Evolutionary conservation across 306 rosid genomes (phyloP).

Genomic region (Macrotyloma uniflorum): DNA sequence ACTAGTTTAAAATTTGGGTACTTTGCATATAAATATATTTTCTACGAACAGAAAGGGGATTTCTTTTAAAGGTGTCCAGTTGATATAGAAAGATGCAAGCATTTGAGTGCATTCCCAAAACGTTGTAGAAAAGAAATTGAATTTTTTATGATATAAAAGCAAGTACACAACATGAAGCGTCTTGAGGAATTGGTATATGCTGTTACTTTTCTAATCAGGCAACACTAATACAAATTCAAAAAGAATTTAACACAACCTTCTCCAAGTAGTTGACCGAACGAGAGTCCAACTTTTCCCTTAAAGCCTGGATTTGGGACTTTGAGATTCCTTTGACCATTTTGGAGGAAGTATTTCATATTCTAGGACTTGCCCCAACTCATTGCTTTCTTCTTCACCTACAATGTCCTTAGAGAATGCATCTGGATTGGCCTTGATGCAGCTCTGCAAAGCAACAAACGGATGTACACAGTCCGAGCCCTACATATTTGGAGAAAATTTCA

Average conservation of each 20-base stretch:
- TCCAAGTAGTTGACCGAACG: neutral
- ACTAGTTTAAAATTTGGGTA: neutral
- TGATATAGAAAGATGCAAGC: neutral
- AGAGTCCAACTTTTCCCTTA: constrained; percentile 34
- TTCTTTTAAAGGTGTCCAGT: too few relatives aligned
- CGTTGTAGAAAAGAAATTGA: neutral
- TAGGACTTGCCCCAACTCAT: constrained; percentile 46
- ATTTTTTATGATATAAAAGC: neutral
- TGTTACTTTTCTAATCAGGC: neutral
- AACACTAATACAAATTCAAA: constrained; percentile 18
- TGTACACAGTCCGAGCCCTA: constrained; percentile 93
- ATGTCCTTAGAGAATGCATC: constrained; percentile 71
- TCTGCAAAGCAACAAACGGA: constrained; percentile 85
- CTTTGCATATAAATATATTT: neutral
- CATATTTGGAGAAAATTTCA: constrained; percentile 33
- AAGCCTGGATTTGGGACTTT: constrained; percentile 62
- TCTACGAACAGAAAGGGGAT: too few relatives aligned
- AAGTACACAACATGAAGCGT: neutral
- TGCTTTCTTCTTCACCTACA: constrained; percentile 55
- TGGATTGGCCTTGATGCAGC: constrained; percentile 89
- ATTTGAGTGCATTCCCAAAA: constrained; percentile 8
- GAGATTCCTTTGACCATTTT: constrained; percentile 67
- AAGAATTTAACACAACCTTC: neutral
- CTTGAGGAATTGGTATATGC: neutral
- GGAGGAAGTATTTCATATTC: constrained; percentile 79